Percentiles rank a stretch among this genome's conserved stretches.
phyloP scores from a whole-genome alignment of 768 basidiomycete genomes.

The Antrodiella citrinella region DNA sequence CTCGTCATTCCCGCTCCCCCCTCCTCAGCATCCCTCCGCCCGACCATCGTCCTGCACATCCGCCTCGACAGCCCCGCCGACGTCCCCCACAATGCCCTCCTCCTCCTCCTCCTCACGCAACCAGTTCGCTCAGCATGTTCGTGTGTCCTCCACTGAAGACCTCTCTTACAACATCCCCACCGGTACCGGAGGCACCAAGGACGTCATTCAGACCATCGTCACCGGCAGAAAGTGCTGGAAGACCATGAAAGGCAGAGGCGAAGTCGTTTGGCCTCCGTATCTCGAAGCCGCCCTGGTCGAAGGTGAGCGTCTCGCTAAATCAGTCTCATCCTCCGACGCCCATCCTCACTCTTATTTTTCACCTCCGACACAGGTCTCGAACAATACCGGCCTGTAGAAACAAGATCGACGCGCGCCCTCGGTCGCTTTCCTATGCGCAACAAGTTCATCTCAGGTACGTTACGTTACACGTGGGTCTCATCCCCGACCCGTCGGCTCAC shows the following conservation, averaged over 20 bases:
- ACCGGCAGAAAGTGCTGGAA: slow-evolving; percentile 48
- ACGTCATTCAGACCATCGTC: slow-evolving; percentile 24
- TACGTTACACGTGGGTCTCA: not conserved
- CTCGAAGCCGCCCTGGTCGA: slow-evolving; percentile 74
- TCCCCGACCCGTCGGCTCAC: not conserved
- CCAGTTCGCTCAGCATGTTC: slow-evolving; percentile 18
- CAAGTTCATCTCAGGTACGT: slow-evolving; percentile 22
- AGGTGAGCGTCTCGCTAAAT: slow-evolving; percentile 33
- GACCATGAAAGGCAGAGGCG: slow-evolving; percentile 59
- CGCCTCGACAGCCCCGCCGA: not conserved
- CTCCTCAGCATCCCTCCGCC: not conserved
- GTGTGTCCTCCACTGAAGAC: slow-evolving; percentile 23
- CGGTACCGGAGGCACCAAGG: slow-evolving; percentile 16
- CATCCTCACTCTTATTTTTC: not conserved
- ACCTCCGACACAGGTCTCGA: slow-evolving; percentile 16
- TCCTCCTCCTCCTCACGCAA: slow-evolving; percentile 7
- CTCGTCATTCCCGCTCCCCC: not conserved
- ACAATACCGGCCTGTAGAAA: slow-evolving; percentile 23
- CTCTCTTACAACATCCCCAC: slow-evolving; percentile 20
- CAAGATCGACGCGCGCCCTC: slow-evolving; percentile 20
- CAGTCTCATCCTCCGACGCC: not conserved
- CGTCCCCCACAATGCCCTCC: not conserved
- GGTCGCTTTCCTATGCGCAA: slow-evolving; percentile 25
- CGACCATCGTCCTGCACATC: not conserved
- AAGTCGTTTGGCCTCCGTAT: slow-evolving; percentile 79